Percentiles rank a stretch among this genome's conserved stretches.
These are phyloP conservation scores for Dryas drummondii DNA, from an alignment of 306 rosid genomes.

Conservation along the genomic window DNA sequence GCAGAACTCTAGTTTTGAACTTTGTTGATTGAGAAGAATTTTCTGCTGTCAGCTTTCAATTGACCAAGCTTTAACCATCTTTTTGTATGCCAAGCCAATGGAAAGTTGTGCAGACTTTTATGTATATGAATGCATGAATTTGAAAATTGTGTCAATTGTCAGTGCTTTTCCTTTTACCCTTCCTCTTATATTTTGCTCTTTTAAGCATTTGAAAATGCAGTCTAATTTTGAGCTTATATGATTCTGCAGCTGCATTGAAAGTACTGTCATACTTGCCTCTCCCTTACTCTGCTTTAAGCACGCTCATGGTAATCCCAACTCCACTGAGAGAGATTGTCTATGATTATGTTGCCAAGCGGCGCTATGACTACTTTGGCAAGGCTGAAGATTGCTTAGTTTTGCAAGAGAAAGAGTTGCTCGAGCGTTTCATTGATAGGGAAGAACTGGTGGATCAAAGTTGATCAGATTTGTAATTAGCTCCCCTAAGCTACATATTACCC, in stretches of 20 bases:
- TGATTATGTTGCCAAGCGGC: slow-evolving; percentile 54
- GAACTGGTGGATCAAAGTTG: slow-evolving; percentile 42
- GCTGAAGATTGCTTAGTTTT: slow-evolving; percentile 62
- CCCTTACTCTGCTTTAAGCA: slow-evolving; percentile 66
- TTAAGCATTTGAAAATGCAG: background rate
- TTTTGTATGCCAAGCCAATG: background rate
- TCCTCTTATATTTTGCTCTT: background rate
- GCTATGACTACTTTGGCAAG: slow-evolving; percentile 66
- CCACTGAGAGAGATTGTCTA: slow-evolving; percentile 65
- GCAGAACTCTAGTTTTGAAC: background rate
- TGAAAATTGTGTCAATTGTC: background rate
- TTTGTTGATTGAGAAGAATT: background rate
- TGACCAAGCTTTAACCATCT: background rate
- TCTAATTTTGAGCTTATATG: background rate
- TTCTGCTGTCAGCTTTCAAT: background rate
- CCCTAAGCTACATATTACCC: background rate
- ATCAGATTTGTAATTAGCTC: background rate
- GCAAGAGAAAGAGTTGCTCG: slow-evolving; percentile 62
- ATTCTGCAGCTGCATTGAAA: slow-evolving; percentile 67
- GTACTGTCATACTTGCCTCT: slow-evolving; percentile 71
- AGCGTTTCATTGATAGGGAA: slow-evolving; percentile 82
- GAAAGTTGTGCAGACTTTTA: background rate
- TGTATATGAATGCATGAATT: background rate
- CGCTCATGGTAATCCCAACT: slow-evolving; percentile 51
- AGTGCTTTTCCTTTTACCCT: background rate